phyloP scores from a whole-genome alignment of 2,329 filamentous ascomycete genomes.

The Fusarium longipes region DNA sequence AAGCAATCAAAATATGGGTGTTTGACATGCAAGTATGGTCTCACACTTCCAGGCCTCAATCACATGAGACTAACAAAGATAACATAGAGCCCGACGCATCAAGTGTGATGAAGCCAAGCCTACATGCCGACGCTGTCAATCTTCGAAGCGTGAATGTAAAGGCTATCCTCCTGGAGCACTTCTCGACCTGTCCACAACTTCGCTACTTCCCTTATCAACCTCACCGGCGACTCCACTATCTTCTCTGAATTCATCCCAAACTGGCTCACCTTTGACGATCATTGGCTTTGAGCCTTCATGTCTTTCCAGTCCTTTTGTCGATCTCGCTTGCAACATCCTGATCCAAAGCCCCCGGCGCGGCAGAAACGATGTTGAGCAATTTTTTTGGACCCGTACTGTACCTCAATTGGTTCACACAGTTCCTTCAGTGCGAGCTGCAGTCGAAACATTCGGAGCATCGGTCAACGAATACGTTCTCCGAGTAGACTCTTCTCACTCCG shows the following conservation, averaged over 20 bases:
- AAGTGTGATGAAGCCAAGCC: slow-evolving; percentile 41
- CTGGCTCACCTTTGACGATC: rapidly evolving
- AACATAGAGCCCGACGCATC: slow-evolving; percentile 30
- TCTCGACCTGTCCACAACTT: background rate
- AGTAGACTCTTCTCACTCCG: background rate
- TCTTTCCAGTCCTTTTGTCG: slow-evolving; percentile 5
- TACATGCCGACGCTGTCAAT: slow-evolving; percentile 26
- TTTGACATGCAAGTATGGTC: slow-evolving; percentile 41
- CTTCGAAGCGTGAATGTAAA: slow-evolving; percentile 20
- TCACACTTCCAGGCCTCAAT: background rate
- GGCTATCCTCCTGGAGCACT: slow-evolving; percentile 28
- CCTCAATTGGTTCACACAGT: slow-evolving; percentile 32
- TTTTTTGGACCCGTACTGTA: slow-evolving; percentile 32
- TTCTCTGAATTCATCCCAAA: background rate
- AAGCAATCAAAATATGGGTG: slow-evolving; percentile 41
- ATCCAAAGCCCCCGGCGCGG: slow-evolving; percentile 29
- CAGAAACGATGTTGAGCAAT: slow-evolving; percentile 21
- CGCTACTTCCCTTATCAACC: background rate
- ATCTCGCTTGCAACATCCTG: slow-evolving; percentile 24
- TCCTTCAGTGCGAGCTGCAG: slow-evolving; percentile 34
- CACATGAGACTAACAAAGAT: background rate
- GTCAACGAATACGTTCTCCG: slow-evolving; percentile 34
- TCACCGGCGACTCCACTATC: background rate
- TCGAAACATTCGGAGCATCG: slow-evolving; percentile 28
- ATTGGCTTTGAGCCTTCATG: background rate